Conservation (phyloP, 129 eudicot genomes). For the Escallonia rubra region DNA sequence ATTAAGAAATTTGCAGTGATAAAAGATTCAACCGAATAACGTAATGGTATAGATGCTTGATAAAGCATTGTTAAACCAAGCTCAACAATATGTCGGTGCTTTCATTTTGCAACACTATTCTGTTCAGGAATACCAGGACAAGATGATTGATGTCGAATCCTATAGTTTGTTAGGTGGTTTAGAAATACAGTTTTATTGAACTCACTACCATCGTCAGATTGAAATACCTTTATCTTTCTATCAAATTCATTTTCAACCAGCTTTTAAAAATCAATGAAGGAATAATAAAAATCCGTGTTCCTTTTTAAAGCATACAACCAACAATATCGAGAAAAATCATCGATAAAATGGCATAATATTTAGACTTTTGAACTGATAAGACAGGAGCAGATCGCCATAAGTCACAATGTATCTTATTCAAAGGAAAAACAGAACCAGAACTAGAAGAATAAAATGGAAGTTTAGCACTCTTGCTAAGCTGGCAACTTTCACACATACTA, state of each 20-base stretch:
- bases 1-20: no score
- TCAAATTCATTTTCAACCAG: neutral
- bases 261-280: neutral
- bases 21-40: no score
- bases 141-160: neutral
- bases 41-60: no score
- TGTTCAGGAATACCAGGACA: neutral
- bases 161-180: neutral
- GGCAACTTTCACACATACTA: neutral
- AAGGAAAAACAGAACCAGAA: neutral
- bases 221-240: neutral
- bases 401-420: neutral
- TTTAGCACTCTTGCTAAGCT: neutral
- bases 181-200: neutral
- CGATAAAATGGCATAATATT: slow-evolving; percentile 4
- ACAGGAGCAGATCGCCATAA: neutral
- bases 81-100: neutral
- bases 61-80: no score
- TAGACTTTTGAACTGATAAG: neutral
- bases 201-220: slow-evolving; percentile 1
- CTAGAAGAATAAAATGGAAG: neutral
- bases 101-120: neutral
- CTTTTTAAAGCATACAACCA: neutral
- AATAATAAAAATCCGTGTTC: neutral
- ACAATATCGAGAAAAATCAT: neutral